These are phyloP conservation scores for Biscogniauxia mediterranea DNA, from an alignment of 2,329 filamentous ascomycete species.

Conservation along the genomic window DNA sequence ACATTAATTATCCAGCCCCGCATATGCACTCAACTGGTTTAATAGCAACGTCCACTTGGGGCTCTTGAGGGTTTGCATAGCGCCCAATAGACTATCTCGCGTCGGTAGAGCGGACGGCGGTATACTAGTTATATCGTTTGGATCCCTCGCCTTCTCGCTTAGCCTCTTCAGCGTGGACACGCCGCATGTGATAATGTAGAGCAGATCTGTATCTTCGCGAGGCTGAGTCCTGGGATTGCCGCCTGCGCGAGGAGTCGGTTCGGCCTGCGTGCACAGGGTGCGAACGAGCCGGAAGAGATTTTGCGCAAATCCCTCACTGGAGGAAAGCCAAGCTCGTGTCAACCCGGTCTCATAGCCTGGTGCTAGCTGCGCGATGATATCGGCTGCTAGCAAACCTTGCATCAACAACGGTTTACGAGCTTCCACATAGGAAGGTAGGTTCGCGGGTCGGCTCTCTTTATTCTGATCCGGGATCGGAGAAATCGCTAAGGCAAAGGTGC, in stretches of 20 bases:
- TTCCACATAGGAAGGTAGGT: constrained; percentile 68
- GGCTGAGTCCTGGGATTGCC: constrained; percentile 32
- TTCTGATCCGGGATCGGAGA: constrained; percentile 74
- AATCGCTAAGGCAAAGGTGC: constrained; percentile 82
- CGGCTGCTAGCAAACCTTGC: constrained; percentile 86
- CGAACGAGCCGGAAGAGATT: constrained; percentile 75
- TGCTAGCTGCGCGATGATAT: constrained; percentile 77
- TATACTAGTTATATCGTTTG: constrained; percentile 50
- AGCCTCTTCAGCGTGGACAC: constrained; percentile 67
- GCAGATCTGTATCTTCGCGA: constrained; percentile 50
- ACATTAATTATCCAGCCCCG: constrained; percentile 36
- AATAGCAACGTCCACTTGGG: constrained; percentile 63
- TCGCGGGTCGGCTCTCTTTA: constrained; percentile 53
- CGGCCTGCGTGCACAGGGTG: constrained; percentile 64
- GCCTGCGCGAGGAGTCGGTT: constrained; percentile 43
- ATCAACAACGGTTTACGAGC: constrained; percentile 84
- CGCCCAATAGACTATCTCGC: constrained; percentile 64
- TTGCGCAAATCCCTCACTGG: constrained; percentile 78
- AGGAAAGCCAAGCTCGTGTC: constrained; percentile 77
- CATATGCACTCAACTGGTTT: constrained; percentile 66
- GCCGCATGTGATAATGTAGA: constrained; percentile 66
- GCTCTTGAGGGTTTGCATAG: constrained; percentile 60
- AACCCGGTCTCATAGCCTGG: constrained; percentile 70
- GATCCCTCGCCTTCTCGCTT: constrained; percentile 64
- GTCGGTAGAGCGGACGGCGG: constrained; percentile 64